Evolutionary conservation across 306 rosid genomes (phyloP).

Genomic region (Purshia tridentata): DNA sequence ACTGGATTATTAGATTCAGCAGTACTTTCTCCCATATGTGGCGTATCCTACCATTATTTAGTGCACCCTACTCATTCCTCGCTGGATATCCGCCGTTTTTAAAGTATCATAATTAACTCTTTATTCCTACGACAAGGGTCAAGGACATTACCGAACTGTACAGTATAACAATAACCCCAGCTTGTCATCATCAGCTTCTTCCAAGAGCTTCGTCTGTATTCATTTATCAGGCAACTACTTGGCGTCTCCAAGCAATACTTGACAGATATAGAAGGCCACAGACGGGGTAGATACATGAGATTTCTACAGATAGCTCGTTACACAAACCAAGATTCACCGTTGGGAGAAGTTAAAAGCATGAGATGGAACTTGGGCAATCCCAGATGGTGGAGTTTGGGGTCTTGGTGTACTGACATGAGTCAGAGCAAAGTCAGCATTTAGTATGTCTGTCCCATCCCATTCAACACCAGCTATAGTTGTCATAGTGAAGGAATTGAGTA

Average conservation of each 20-base stretch:
- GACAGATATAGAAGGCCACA: slow-evolving; percentile 19
- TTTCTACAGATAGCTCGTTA: slow-evolving; percentile 21
- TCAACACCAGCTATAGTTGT: slow-evolving; percentile 61
- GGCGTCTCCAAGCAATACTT: slow-evolving; percentile 31
- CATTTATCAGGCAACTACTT: slow-evolving; percentile 27
- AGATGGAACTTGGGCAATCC: slow-evolving; percentile 50
- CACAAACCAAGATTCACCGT: slow-evolving; percentile 43
- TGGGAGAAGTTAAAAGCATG: slow-evolving; percentile 42
- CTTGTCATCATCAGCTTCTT: slow-evolving; percentile 32
- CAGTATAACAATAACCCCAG: slow-evolving; percentile 43
- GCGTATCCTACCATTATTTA: slow-evolving; percentile 31
- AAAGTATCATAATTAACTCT: slow-evolving; percentile 24
- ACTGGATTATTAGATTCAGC: slow-evolving; percentile 26
- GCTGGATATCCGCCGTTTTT: slow-evolving; percentile 27
- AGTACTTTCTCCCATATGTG: slow-evolving; percentile 22
- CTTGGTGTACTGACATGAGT: slow-evolving; percentile 40
- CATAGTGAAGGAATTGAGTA: slow-evolving; percentile 42
- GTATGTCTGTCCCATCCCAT: slow-evolving; percentile 75
- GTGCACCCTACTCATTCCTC: slow-evolving; percentile 28
- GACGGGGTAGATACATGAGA: slow-evolving; percentile 32
- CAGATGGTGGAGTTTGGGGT: slow-evolving; percentile 45
- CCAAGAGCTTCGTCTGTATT: slow-evolving; percentile 28
- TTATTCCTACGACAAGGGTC: slow-evolving; percentile 38
- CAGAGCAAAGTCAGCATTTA: slow-evolving; percentile 64
- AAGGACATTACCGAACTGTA: slow-evolving; percentile 40